These are phyloP conservation scores for Fonsecaea pedrosoi DNA, from an alignment of 2,329 filamentous ascomycete genomes.

Conservation along the genomic window DNA sequence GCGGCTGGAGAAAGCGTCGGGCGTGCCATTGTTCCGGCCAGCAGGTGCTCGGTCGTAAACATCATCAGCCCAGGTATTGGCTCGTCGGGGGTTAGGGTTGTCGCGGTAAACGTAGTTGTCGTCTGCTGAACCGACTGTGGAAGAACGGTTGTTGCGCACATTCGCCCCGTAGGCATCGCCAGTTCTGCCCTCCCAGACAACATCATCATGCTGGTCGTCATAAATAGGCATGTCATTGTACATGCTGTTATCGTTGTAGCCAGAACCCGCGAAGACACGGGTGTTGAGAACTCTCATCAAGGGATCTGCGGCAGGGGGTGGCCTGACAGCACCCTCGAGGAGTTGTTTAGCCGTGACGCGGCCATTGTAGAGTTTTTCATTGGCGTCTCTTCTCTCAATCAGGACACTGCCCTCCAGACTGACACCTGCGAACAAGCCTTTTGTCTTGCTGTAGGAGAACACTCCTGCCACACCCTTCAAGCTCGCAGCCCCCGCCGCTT, in stretches of 20 bases:
- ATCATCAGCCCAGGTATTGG: conserved; percentile 59
- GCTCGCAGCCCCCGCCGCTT: conserved; percentile 92
- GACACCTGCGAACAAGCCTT: conserved; percentile 94
- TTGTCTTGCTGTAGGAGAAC: conserved; percentile 98
- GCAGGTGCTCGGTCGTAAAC: conserved; percentile 53
- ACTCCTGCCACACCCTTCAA: conserved; percentile 87
- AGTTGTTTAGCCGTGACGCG: conserved; percentile 82
- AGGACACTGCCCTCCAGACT: conserved; percentile 91
- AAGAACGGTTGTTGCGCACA: conserved; percentile 62
- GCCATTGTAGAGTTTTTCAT: conserved; percentile 91
- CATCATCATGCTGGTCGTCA: conserved; percentile 79
- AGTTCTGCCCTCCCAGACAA: conserved; percentile 79
- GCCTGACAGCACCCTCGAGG: conserved; percentile 75
- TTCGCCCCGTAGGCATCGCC: conserved; percentile 76
- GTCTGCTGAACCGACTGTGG: conserved; percentile 56
- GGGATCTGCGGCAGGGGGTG: conserved; percentile 81
- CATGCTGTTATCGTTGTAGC: conserved; percentile 66
- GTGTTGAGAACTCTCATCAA: conserved; percentile 86
- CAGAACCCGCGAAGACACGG: conserved; percentile 75
- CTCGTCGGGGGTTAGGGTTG: conserved; percentile 48
- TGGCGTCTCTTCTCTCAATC: conserved; percentile 93
- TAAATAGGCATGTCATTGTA: conserved; percentile 96
- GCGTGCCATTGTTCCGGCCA: conserved; percentile 37
- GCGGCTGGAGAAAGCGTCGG: conserved; percentile 44
- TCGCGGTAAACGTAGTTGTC: conserved; percentile 63